Evolutionary conservation across 192 early-diverging fungal species (phyloP).

Genomic region (Anaeromyces robustus): DNA sequence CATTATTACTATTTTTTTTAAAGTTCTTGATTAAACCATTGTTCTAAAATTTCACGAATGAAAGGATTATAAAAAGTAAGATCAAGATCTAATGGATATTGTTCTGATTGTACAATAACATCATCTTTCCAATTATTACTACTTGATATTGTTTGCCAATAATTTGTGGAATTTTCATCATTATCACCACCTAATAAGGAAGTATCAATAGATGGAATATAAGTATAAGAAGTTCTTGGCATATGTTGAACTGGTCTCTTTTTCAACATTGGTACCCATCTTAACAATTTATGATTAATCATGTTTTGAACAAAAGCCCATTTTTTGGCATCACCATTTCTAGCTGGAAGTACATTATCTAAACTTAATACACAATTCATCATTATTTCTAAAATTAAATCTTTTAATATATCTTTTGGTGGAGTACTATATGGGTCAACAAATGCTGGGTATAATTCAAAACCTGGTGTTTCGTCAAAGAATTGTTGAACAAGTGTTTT

Average conservation of each 20-base stretch:
- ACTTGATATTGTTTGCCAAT: neutral
- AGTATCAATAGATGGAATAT: neutral
- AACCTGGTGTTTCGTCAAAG: neutral
- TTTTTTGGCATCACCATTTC: neutral
- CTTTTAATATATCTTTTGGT: neutral
- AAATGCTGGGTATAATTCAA: neutral
- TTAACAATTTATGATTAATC: neutral
- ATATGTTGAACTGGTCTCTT: neutral
- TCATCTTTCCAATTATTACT: neutral
- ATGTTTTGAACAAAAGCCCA: neutral
- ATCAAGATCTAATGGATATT: neutral
- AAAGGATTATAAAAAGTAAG: neutral
- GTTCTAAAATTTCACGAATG: neutral
- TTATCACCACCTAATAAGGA: neutral
- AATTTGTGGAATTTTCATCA: neutral
- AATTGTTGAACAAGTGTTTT: neutral
- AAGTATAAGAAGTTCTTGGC: neutral
- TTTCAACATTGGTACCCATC: neutral
- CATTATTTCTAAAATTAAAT: neutral
- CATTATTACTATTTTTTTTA: neutral
- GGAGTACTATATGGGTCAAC: neutral
- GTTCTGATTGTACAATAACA: neutral
- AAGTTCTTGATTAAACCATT: neutral
- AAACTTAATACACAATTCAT: neutral
- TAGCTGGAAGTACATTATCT: neutral